A percentile compares a stretch with the other conserved stretches of the same genome.
These are phyloP conservation scores for Colletotrichum lupini DNA, from an alignment of 2,329 filamentous ascomycete genomes.

Conservation along the genomic window DNA sequence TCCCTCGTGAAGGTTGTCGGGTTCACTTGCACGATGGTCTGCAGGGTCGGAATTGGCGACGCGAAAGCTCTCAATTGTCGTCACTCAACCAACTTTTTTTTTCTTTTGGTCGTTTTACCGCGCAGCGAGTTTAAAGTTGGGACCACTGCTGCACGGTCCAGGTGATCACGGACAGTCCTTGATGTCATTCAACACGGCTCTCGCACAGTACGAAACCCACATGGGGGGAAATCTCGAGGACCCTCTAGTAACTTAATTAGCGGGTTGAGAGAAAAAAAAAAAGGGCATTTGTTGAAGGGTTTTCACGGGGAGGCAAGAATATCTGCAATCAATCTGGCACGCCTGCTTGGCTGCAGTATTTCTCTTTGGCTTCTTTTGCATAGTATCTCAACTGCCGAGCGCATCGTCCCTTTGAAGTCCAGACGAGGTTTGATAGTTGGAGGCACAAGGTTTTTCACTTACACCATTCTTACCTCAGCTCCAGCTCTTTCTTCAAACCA, in stretches of 20 bases:
- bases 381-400: not conserved
- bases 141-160: constrained; percentile 27
- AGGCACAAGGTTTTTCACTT: constrained; percentile 29
- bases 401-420: not conserved
- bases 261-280: not conserved
- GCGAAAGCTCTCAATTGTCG: constrained; percentile 3
- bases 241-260: not conserved
- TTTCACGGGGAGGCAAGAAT: not conserved
- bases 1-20: not conserved
- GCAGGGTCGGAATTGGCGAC: not conserved
- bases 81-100: constrained; percentile 28
- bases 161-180: constrained; percentile 7
- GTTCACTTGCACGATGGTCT: not conserved
- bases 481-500: constrained; percentile 8
- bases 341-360: not conserved
- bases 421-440: not conserved
- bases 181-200: constrained; percentile 16
- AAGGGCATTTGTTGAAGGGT: not conserved
- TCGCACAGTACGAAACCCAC: constrained; percentile 12
- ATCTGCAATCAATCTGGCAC: not conserved
- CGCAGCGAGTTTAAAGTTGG: constrained; percentile 17
- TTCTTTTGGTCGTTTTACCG: constrained; percentile 13
- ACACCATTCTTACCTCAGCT: constrained; percentile 26
- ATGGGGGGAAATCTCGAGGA: constrained; percentile 1
- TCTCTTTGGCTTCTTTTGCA: not conserved